Evolutionary conservation across 2,329 filamentous ascomycete genomes (phyloP), one percentile per base, ranked within the genome.

Genomic region (Phialophora chinensis): DNA sequence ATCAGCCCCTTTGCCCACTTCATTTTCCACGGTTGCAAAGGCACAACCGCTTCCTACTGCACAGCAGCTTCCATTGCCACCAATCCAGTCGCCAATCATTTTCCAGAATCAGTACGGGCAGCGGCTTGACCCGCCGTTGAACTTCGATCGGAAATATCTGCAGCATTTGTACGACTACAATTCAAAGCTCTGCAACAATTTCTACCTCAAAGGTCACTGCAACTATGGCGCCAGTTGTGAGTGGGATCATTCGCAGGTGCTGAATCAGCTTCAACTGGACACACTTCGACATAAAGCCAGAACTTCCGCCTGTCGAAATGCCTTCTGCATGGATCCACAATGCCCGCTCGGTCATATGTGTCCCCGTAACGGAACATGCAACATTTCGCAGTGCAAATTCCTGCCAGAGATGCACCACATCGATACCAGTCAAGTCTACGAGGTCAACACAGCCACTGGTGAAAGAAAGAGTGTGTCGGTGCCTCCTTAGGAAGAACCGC

Each of bases 151-250:
- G 66, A 80, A 84, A 11, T 85, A 87, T 66, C 78, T 88, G 52
- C 63, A 68, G 49, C 53, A 57, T 29, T 58, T 71, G 33, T 71
- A 69, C 63, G 83, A 84, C 70, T 87, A 87, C 76, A 85, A 84
- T 74, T 75, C 87, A 66, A 88, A 88, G 73, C 76, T 88, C 67
- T 88, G 87, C 79, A 88, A 88, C 73, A 83, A 86, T 66, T 82
- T 86, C 73, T 88, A 84, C 72, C 79, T 89, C 25, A 82, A 85
- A 47, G 79, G 81, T 33, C 83, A 86, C 69, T 88, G 86, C 68
- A 83, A 84, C 11, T 71, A 66, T 55, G 69, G 69, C 35, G 29
- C 60, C 23, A 59, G 54, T 29, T 71, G 69, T 35, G 63, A 67
- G 56, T 71, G 65, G 65, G 67, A 71, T 49, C 69, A 71, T 49